Conservation (phyloP, 805 yeast species). For the Scheffersomyces lignosus region DNA sequence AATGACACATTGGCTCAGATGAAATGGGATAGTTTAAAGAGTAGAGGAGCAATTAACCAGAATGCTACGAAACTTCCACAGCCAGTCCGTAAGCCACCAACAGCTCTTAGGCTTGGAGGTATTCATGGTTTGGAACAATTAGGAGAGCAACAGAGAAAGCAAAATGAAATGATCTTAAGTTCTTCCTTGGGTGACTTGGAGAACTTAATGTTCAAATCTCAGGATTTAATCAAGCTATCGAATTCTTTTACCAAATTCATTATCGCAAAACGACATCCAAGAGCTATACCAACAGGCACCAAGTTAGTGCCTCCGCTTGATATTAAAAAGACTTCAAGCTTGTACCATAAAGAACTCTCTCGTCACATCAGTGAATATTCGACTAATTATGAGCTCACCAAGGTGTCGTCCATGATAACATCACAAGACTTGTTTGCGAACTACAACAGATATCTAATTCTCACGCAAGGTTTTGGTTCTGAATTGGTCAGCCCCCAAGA, state of each 20-base stretch:
- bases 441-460: conserved; percentile 36
- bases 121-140: conserved; percentile 66
- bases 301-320: conserved; percentile 30
- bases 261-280: neutral
- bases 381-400: conserved; percentile 27
- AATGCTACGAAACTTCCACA: conserved; percentile 29
- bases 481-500: conserved; percentile 72
- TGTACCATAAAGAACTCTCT: conserved; percentile 67
- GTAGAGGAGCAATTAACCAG: conserved; percentile 35
- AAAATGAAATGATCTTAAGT: conserved; percentile 60
- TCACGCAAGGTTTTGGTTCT: conserved; percentile 49
- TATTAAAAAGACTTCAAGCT: conserved; percentile 31
- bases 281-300: neutral
- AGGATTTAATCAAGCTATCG: conserved; percentile 63
- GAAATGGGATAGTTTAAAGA: conserved; percentile 47
- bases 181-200: conserved; percentile 76
- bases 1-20: conserved; percentile 44
- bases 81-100: conserved; percentile 5
- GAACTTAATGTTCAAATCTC: conserved; percentile 74
- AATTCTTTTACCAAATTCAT: conserved; percentile 31
- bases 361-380: conserved; percentile 78
- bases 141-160: conserved; percentile 53
- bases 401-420: conserved; percentile 38
- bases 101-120: conserved; percentile 46
- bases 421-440: conserved; percentile 42